Base-by-base conservation (phyloP, 441 rosid genomes). In the Pelargonium citronellum region DNA sequence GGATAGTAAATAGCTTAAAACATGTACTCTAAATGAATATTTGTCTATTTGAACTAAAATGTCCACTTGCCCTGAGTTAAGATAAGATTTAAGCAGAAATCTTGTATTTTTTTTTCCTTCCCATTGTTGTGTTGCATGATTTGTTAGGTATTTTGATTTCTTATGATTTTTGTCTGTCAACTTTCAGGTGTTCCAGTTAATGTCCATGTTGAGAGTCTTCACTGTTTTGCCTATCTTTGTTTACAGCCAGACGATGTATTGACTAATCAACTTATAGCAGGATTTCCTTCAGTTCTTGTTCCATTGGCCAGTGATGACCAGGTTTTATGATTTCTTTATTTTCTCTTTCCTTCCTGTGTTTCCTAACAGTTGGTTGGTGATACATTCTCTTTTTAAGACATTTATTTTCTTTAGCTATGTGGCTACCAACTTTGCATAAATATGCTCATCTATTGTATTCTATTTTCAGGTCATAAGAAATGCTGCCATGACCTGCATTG, bases 401-500 rank as follows among this genome's bases (percentile, higher is more conserved):
- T 15, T 30, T 34, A 34, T 34, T 63, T 34, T 63, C 44, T n/a
- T 9, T 62, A 62, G 66, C 41, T 39, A 12, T 30, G 43, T 27
- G 66, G 66, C 16, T 49, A 49, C 12, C 47, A 43, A 43, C 47
- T 43, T 43, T 43, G 47, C 47, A 43, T 43, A 43, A 43, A 43
- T 43, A 43, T 10, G 47, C 12, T 9, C 2, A 2, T n/a, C 6
- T 34, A 30, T 63, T 63, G 37, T 66, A 51, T 65, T 63, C 13
- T 69, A 55, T 79, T 78, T 81, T 75, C 86, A 96, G 99, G 97
- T 82, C 70, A 49, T 84, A 51, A 87, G 87, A 77, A 62, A 69
- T 72, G 89, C 97, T 78, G 93, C 97, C 55, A 90, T 93, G 90
- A 80, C 81, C 67, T 91, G 97, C 83, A 73, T 91, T 67, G 98